Base-by-base conservation (phyloP, 768 basidiomycete genomes). In the Lactifluus volemus region DNA sequence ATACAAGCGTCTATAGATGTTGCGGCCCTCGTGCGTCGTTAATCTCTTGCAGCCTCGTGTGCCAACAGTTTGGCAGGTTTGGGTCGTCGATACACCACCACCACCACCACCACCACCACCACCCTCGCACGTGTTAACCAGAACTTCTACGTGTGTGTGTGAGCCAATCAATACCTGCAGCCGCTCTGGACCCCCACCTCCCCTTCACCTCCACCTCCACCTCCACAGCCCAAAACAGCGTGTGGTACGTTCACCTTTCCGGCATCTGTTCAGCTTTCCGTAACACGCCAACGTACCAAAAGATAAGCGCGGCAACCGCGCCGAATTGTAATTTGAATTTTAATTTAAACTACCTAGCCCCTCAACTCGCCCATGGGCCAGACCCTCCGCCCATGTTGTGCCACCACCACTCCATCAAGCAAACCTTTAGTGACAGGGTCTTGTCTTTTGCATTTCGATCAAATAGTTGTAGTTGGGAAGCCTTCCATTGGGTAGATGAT, bases 151-250 rank as follows among this genome's bases (percentile, higher is more conserved):
- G 32, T 38, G 30, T 32, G 15, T 42, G 30, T 34, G 38, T 38
- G 10, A 38, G 11, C 30, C n/a, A n/a, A 10, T 30, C 7, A 17
- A 34, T 25, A 36, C 38, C 12, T 53, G 45, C 30, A 30, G 47
- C 56, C 61, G 61, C 61, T 34, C 34, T 53, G 56, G 25, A 2
- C 58, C 44, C 32, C 60, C 60, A 36, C 15, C 29, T 45, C 60
- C 44, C 15, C 29, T 45, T 21, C 7, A 38, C 34, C 34, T 36
- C 10, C 34, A 6, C 34, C 34, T 36, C 12, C 11, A 10, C 38
- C 38, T 38, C 8, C 38, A 38, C 32, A 45, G 32, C 44, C 25
- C 25, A 25, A 15, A 42, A 36, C 39, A 25, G 14, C 29, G 17
- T 41, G 44, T 47, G 9, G 44, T 45, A 39, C 21, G 45, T n/a